These are phyloP conservation scores for Quercus berberidifolia DNA, from an alignment of 306 rosid species.

Conservation along the genomic window DNA sequence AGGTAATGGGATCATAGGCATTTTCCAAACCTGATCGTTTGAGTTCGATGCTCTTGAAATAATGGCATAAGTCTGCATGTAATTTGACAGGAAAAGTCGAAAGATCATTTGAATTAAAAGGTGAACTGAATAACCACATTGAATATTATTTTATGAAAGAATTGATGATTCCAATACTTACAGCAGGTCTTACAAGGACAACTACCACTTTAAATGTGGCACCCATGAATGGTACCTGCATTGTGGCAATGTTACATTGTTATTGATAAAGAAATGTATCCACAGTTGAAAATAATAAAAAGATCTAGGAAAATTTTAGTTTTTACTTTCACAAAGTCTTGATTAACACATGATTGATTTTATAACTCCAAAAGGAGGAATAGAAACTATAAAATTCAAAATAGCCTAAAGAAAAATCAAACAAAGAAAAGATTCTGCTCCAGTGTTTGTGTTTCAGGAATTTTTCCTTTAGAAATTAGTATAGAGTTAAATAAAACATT, in stretches of 20 bases:
- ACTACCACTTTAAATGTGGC: no score
- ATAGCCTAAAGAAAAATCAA: background rate
- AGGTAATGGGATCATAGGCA: no score
- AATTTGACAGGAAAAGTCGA: no score
- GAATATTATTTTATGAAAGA: no score
- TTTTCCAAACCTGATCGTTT: no score
- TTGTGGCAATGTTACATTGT: slow-evolving; percentile 6
- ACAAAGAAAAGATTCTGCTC: no score
- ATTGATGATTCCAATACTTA: no score
- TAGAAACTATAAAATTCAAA: background rate
- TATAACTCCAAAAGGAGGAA: background rate
- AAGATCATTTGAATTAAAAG: no score
- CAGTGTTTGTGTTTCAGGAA: background rate
- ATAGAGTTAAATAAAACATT: background rate
- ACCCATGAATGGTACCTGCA: slow-evolving; percentile 50
- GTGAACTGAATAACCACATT: no score
- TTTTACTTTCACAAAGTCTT: background rate
- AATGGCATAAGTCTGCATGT: no score
- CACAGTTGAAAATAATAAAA: background rate
- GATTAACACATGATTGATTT: background rate
- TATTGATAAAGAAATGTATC: background rate
- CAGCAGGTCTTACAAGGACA: no score
- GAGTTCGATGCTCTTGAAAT: no score
- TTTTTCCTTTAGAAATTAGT: background rate
- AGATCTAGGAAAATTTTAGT: background rate